Percentiles rank a stretch among this genome's conserved stretches.
These are phyloP conservation scores for Monilinia laxa DNA, from an alignment of 2,329 filamentous ascomycete genomes.

Conservation along the genomic window DNA sequence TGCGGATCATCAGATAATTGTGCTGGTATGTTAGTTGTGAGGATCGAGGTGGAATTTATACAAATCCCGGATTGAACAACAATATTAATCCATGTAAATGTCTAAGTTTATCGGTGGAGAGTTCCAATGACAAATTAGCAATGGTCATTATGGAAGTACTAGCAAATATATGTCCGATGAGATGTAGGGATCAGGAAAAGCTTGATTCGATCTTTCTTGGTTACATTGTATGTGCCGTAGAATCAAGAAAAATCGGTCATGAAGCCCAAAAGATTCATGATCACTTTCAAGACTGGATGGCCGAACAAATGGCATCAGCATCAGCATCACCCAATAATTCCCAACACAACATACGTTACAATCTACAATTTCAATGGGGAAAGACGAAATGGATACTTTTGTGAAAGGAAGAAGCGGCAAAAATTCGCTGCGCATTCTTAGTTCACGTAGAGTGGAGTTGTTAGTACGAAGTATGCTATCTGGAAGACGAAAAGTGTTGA, in stretches of 20 bases:
- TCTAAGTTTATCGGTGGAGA: slow-evolving; percentile 51
- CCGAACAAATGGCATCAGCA: slow-evolving; percentile 3
- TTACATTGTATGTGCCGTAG: background rate
- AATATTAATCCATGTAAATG: slow-evolving; percentile 41
- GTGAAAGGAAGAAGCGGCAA: slow-evolving; percentile 30
- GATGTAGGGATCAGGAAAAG: slow-evolving; percentile 21
- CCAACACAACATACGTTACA: slow-evolving; percentile 9
- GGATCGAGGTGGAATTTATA: too few relatives aligned
- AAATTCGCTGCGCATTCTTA: slow-evolving; percentile 28
- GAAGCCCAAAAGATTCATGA: too few relatives aligned
- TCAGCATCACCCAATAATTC: slow-evolving; percentile 1
- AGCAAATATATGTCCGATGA: slow-evolving; percentile 41
- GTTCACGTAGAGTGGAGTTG: too few relatives aligned
- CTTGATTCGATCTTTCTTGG: slow-evolving; percentile 21
- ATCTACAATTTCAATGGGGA: slow-evolving; percentile 16
- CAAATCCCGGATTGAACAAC: too few relatives aligned
- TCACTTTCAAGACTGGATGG: slow-evolving; percentile 1
- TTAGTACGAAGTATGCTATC: too few relatives aligned
- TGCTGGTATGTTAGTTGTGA: too few relatives aligned
- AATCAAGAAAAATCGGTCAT: too few relatives aligned
- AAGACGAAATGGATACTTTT: slow-evolving; percentile 27
- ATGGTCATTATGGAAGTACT: slow-evolving; percentile 67
- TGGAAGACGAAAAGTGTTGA: too few relatives aligned
- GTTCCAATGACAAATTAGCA: slow-evolving; percentile 58
- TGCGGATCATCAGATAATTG: too few relatives aligned